Conservation (phyloP, 23 red algal species). For the Gracilaria gracilis region DNA sequence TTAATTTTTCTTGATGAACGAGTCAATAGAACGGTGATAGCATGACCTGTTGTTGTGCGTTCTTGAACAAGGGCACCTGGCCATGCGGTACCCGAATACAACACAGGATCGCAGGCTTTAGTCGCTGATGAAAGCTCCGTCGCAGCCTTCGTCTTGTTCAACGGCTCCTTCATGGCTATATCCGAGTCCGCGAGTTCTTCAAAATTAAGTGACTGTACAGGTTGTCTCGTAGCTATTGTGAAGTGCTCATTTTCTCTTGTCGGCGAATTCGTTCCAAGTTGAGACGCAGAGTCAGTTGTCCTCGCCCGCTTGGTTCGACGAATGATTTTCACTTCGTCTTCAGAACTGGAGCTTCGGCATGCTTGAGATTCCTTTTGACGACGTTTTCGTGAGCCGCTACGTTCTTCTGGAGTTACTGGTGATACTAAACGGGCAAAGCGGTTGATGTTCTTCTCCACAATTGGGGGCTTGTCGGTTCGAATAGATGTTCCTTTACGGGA, state of each 20-base stretch:
- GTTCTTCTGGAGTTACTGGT: background rate
- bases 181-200: background rate
- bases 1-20: background rate
- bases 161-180: background rate
- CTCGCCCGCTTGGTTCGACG: background rate
- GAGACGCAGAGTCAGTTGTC: background rate
- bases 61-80: background rate
- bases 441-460: background rate
- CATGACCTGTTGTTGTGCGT: background rate
- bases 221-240: background rate
- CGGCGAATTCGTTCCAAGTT: background rate
- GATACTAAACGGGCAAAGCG: background rate
- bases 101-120: too few species aligned
- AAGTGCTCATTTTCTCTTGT: background rate
- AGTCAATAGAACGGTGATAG: background rate
- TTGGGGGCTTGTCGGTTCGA: background rate
- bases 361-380: background rate
- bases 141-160: background rate
- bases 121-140: too few species aligned
- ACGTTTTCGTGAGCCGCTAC: background rate
- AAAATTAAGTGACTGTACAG: slow-evolving; percentile 7
- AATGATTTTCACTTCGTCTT: background rate
- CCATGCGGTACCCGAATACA: background rate
- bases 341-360: background rate
- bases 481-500: background rate